A percentile compares a stretch with the other conserved stretches of the same genome.
Evolutionary conservation across 2,329 filamentous ascomycete genomes (phyloP).

Genomic region (Neocucurbitaria cava): DNA sequence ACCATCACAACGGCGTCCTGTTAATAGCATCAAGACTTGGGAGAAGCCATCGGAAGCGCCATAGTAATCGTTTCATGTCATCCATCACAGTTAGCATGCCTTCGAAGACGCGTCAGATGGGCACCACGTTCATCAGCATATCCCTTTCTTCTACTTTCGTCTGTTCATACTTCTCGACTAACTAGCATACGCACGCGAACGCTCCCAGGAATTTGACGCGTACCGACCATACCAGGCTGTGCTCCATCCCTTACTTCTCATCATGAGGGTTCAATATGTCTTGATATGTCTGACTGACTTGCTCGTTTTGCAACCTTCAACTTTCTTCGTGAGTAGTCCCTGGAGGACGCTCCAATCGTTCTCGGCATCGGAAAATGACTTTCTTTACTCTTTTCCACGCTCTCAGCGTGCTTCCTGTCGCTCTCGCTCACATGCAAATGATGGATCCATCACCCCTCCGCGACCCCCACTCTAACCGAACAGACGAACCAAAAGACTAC

Average conservation of each 20-base stretch:
- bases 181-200: neutral
- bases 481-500: slow-evolving; percentile 64
- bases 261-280: slow-evolving; percentile 13
- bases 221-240: slow-evolving; percentile 14
- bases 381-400: slow-evolving; percentile 25
- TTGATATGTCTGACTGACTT: neutral
- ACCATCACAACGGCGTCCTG: neutral
- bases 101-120: neutral
- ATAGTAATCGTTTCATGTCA: neutral
- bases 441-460: slow-evolving; percentile 61
- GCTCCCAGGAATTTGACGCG: slow-evolving; percentile 38
- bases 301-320: neutral
- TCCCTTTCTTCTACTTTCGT: neutral
- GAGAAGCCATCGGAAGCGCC: neutral
- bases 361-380: slow-evolving; percentile 25
- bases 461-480: slow-evolving; percentile 55
- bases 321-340: neutral
- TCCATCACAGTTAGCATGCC: neutral
- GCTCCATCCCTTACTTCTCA: slow-evolving; percentile 28
- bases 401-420: slow-evolving; percentile 28
- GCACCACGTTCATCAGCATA: neutral
- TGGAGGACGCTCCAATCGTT: slow-evolving; percentile 1
- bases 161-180: neutral
- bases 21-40: neutral
- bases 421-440: slow-evolving; percentile 62